Evolutionary conservation across 225 moss, liverwort and hornwort genomes (phyloP).

Genomic region (Ulota crispa): DNA sequence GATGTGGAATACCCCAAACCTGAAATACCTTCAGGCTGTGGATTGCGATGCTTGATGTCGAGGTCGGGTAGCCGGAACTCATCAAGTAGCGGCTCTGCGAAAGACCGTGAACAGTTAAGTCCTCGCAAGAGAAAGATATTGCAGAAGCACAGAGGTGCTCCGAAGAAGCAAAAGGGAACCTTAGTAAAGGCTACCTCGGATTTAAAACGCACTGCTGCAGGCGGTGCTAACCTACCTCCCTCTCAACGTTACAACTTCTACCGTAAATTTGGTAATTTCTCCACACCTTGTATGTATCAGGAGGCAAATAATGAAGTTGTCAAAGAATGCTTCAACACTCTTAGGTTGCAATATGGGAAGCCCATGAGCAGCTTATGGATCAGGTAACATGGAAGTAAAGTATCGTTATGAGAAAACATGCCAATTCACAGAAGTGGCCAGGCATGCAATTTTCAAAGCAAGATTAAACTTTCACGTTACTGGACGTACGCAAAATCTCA

Average conservation of each 20-base stretch:
- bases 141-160: conserved; percentile 41
- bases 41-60: conserved; percentile 7
- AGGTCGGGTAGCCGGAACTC: conserved; percentile 22
- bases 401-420: neutral
- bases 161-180: conserved; percentile 38
- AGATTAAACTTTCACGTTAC: neutral
- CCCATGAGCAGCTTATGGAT: neutral
- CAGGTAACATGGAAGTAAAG: neutral
- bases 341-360: neutral
- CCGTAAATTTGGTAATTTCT: conserved; percentile 68
- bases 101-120: conserved; percentile 13
- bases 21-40: conserved; percentile 5
- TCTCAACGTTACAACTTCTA: conserved; percentile 92
- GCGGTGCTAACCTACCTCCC: conserved; percentile 47
- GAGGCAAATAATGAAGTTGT: neutral
- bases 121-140: conserved; percentile 43
- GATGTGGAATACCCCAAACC: neutral
- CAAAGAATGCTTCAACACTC: neutral
- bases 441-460: neutral
- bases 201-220: conserved; percentile 27
- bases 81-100: conserved; percentile 9
- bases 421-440: neutral
- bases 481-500: neutral
- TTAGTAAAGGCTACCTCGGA: conserved; percentile 27
- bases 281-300: neutral